phyloP scores from a whole-genome alignment of 176 grass and related monocot species.

The Oropetium thomaeum region DNA sequence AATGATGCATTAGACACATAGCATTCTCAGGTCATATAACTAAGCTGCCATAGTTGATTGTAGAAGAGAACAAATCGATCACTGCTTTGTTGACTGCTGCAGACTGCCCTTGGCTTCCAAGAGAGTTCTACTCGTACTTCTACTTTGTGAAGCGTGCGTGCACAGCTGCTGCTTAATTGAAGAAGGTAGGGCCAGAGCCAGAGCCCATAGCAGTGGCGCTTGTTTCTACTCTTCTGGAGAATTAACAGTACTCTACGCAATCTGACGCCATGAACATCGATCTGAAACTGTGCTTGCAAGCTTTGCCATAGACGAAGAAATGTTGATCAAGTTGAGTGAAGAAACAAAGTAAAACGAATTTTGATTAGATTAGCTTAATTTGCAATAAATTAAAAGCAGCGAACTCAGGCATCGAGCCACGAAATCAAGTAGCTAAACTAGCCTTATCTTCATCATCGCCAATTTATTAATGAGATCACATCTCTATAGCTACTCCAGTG shows the following conservation, averaged over 20 bases:
- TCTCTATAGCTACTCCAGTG: not conserved
- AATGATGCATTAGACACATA: not conserved
- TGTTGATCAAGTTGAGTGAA: not conserved
- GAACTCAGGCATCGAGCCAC: not conserved
- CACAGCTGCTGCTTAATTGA: not conserved
- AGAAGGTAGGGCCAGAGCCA: not conserved
- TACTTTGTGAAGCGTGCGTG: not conserved
- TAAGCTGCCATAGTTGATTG: not conserved
- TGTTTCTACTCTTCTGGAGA: constrained; percentile 30
- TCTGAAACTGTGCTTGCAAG: constrained; percentile 10
- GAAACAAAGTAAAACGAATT: not conserved
- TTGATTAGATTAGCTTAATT: no score
- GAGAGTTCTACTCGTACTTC: constrained; percentile 23
- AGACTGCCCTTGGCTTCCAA: constrained; percentile 42
- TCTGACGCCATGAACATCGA: not conserved
- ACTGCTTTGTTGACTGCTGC: constrained; percentile 34
- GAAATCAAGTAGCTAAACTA: not conserved
- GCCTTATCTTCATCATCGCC: not conserved
- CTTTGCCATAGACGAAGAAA: not conserved
- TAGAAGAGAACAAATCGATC: constrained; percentile 1
- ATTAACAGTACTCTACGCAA: constrained; percentile 3
- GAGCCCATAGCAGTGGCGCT: no score
- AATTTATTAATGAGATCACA: not conserved
- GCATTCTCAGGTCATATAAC: not conserved
- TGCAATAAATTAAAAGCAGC: not conserved